These are phyloP conservation scores for Fistulina hepatica DNA, from an alignment of 1,284 basidiomycete species.

Conservation along the genomic window DNA sequence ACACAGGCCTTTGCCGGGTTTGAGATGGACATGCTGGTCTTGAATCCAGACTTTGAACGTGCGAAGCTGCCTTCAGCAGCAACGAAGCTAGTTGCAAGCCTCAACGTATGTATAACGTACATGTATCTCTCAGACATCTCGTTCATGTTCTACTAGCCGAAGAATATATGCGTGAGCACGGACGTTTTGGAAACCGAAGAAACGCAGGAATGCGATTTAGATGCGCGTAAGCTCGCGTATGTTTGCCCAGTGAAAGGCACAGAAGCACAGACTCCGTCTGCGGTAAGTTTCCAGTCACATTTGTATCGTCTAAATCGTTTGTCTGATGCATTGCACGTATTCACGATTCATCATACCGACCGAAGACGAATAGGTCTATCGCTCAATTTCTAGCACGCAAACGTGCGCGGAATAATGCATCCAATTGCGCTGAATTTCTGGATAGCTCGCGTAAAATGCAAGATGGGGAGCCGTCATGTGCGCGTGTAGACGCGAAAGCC, in stretches of 20 bases:
- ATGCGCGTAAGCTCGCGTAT: conserved; percentile 57
- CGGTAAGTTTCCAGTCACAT: conserved; percentile 23
- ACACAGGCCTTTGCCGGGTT: conserved; percentile 52
- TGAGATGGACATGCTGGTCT: conserved; percentile 56
- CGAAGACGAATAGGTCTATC: conserved; percentile 56
- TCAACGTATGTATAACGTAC: conserved; percentile 33
- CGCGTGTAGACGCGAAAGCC: conserved; percentile 57
- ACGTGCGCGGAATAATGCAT: conserved; percentile 57
- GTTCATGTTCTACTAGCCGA: too few species aligned
- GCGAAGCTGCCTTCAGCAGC: conserved; percentile 44
- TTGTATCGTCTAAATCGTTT: conserved; percentile 3
- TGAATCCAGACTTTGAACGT: conserved; percentile 56
- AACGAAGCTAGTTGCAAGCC: conserved; percentile 35
- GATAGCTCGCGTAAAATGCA: conserved; percentile 32
- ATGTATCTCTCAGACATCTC: too few species aligned
- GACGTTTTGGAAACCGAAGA: conserved; percentile 9
- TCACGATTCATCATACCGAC: conserved; percentile 1
- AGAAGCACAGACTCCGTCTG: conserved; percentile 44
- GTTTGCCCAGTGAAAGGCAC: too few species aligned
- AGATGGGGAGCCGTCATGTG: conserved; percentile 30
- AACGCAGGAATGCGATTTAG: conserved; percentile 33
- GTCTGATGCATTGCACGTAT: too few species aligned
- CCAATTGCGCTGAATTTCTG: conserved; percentile 65
- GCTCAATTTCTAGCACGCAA: conserved; percentile 59
- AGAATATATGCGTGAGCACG: conserved; percentile 10